Evolutionary conservation across 768 basidiomycete genomes (phyloP), one percentile per base, ranked within the genome.

Genomic region (Amanita rimosa): DNA sequence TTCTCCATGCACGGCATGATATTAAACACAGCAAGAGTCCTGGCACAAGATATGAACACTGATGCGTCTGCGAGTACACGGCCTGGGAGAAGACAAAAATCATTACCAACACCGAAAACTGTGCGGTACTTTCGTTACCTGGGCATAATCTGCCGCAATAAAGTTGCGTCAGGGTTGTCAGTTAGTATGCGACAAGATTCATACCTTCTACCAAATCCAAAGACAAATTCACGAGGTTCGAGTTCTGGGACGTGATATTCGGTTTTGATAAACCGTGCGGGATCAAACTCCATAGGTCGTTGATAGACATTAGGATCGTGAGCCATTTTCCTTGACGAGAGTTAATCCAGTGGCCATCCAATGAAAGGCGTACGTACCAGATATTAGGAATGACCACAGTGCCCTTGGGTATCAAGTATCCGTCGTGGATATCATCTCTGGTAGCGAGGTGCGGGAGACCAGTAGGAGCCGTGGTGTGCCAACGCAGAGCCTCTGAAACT

Each of bases 181-280:
- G 11, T 16, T 29, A 27, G n/a, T 27, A 16, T 33, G 46, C 26
- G 17, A 17, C 22, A 24, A n/a, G 29, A 41, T 17, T 43, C 53
- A 44, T 37, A 60, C 67, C 78, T 69, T 56, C 78, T 60, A 27
- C 75, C 78, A 44, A 77, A 80, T 2, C 78, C 78, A 50, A 78
- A 81, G 46, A 68, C 71, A 33, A 71, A 56, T 4, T 60, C 58
- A n/a, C 67, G 67, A 10, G 76, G 72, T 44, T 76, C 74, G 13
- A 42, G 53, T 50, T 74, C 69, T 6, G 68, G 63, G 21, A 62
- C 55, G 17, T 64, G 57, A 8, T 62, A 61, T 14, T 57, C 64
- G 2, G 29, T 66, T 54, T 57, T 52, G n/a, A 78, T 58, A 60
- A 74, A 76, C 8, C 76, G 64, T 21, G 69, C 69, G 1, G 76